These are phyloP conservation scores for Eucalyptus camaldulensis DNA, from an alignment of 345 rosid genomes.

Conservation along the genomic window DNA sequence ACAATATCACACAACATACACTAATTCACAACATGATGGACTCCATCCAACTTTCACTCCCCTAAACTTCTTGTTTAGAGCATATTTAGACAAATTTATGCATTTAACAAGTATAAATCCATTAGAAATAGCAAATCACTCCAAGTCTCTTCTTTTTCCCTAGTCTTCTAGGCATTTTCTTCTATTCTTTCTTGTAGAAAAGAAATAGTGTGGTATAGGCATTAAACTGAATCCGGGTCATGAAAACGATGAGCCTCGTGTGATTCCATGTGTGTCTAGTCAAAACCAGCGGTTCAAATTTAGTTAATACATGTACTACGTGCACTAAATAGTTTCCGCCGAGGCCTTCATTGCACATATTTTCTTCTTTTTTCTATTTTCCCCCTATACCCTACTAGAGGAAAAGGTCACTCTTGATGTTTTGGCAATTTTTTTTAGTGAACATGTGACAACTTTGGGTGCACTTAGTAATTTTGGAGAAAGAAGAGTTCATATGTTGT, in stretches of 20 bases:
- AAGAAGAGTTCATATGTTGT: too few relatives aligned
- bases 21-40: too few relatives aligned
- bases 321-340: neutral
- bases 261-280: neutral
- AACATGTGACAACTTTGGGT: too few relatives aligned
- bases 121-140: too few relatives aligned
- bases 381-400: neutral
- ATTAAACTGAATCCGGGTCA: neutral
- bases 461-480: too few relatives aligned
- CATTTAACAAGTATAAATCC: too few relatives aligned
- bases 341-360: neutral
- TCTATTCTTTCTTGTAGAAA: neutral
- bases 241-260: neutral
- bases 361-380: neutral
- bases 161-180: too few relatives aligned
- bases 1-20: neutral
- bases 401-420: neutral
- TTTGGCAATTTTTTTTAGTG: too few relatives aligned
- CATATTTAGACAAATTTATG: too few relatives aligned
- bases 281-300: neutral
- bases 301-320: neutral
- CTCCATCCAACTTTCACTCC: neutral
- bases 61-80: too few relatives aligned
- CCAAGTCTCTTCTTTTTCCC: too few relatives aligned
- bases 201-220: neutral